Base-by-base conservation (phyloP, 768 basidiomycete genomes). In the Suillus alpinus region DNA sequence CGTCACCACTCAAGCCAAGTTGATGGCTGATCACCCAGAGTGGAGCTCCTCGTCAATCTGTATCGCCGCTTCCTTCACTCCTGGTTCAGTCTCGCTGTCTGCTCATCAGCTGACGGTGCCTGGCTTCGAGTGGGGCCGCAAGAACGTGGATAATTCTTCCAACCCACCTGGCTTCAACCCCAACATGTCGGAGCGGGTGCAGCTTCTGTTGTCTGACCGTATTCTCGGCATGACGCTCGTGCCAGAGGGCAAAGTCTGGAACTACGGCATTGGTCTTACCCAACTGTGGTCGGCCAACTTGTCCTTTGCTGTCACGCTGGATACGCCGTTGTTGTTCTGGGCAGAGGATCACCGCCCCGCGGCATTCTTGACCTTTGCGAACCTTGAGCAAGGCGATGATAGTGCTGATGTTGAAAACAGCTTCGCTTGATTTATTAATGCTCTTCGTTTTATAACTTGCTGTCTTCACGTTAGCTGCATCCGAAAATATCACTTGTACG, bases 101-200 rank as follows among this genome's bases (percentile, higher is more conserved):
- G 90, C 96, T 0, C 95, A 98, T 78, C 91, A 88, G 36, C 78
- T 98, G 55, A 89, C 90, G 5, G 87, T 96, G 9, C 86, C 90
- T 62, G 97, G 96, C 16, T 98, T 98, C 71, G 97, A 99, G 69
- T 98, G 95, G 95, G 96, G 95, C 44, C 81, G 96, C 67, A 98
- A 97, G 80, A 96, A 95, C 66, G 77, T 82, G 66, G 94, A 95
- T 68, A 91, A 85, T 46, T 90, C 92, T 40, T 81, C 85, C 40
- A 94, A 92, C 71, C 93, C 94, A 62, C 79, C 87, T 1, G 94
- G 96, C 44, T 99, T 96, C 80, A 98, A 96, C 75, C 93, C 95
- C n/a, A 92, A 92, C 66, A 98, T 98, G 96, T 96, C 94, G 1
- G 95, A 96, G 72, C 88, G 94, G 26, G 94, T 97, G 26, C 92